Percentiles rank a stretch among this genome's conserved stretches.
Evolutionary conservation across 176 grass and related monocot species (phyloP).

Genomic region (Oryza glaberrima): DNA sequence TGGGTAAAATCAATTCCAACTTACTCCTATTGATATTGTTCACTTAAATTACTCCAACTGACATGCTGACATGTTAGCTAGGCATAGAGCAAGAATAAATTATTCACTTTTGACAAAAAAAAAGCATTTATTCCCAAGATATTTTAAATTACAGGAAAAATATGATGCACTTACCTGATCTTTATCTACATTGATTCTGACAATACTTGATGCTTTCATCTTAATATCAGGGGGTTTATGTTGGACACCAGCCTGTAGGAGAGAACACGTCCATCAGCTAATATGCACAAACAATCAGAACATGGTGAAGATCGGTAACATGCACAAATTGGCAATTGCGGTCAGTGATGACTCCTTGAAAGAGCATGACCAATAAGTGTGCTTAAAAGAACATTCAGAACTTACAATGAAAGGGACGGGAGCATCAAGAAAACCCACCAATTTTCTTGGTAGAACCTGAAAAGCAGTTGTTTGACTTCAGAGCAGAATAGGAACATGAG

Average conservation of each 20-base stretch:
- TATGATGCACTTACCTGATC: slow-evolving; percentile 64
- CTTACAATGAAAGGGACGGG: slow-evolving; percentile 99
- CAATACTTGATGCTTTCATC: slow-evolving; percentile 80
- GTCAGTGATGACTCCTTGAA: slow-evolving; percentile 18
- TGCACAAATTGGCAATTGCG: slow-evolving; percentile 19
- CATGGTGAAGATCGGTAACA: slow-evolving; percentile 25
- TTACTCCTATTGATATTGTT: slow-evolving; percentile 21
- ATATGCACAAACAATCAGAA: slow-evolving; percentile 23
- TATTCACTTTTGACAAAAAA: slow-evolving; percentile 4
- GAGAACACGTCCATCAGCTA: slow-evolving; percentile 35
- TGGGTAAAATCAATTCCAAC: neutral
- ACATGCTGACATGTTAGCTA: neutral
- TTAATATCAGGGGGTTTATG: slow-evolving; percentile 78
- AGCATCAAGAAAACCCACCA: slow-evolving; percentile 93
- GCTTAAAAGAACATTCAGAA: slow-evolving; percentile 15
- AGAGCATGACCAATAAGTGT: slow-evolving; percentile 31
- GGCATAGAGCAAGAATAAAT: neutral
- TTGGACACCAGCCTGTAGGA: slow-evolving; percentile 78
- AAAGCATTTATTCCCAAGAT: slow-evolving; percentile 18
- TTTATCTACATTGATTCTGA: slow-evolving; percentile 82
- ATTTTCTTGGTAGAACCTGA: slow-evolving; percentile 86
- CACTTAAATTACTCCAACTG: neutral
- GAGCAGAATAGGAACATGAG: slow-evolving; percentile 5
- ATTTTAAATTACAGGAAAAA: slow-evolving; percentile 20
- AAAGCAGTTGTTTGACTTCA: slow-evolving; percentile 41